Evolutionary conservation across 495 filamentous ascomycete species (phyloP), one percentile per base, ranked within the genome.

Genomic region (Penicillium robsamsonii): DNA sequence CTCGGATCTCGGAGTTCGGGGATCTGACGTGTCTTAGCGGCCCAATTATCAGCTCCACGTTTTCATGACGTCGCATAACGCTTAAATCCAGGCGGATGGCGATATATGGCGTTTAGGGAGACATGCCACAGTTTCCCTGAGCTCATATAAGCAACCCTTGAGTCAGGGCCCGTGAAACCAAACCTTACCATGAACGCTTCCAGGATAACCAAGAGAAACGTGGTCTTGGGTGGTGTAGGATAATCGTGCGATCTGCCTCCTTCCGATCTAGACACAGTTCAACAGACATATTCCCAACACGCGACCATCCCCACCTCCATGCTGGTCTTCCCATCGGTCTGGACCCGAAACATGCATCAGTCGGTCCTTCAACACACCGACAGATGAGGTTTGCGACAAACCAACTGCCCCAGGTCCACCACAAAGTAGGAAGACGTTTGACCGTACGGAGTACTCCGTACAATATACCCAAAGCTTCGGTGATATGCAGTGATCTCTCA

Each of bases 1-100:
- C 10, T 31, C 45, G 45, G 45, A 30, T n/a, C 27, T 54, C 52
- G 52, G 52, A 46, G 30, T 15, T 53, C 33, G 52, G 50, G 7
- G 30, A 46, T n/a, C 22, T 25, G 40, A 46, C 49, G 29, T 8
- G 44, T 47, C 45, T 25, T 22, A 27, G 27, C 7, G 12, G 11
- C 11, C 20, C 10, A 22, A 25, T 5, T 2, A 24, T 43, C 18
- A 24, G 20, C 20, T 37, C 33, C 13, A 17, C 35, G 35, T 38
- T n/a, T 15, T 37, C 5, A 37, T 38, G n/a, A 38, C 35, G 5
- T 37, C 33, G n/a, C 30, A 33, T 27, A 27, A 27, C 30, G 30
- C 7, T 38, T 38, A 17, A n/a, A 38, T 38, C 15, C n/a, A 38
- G 9, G n/a, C 35, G 15, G 6, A n/a, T 2, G 13, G 6, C 25